Evolutionary conservation across 352 stramenopile genomes (phyloP).

Genomic region (Globisporangium lucens): DNA sequence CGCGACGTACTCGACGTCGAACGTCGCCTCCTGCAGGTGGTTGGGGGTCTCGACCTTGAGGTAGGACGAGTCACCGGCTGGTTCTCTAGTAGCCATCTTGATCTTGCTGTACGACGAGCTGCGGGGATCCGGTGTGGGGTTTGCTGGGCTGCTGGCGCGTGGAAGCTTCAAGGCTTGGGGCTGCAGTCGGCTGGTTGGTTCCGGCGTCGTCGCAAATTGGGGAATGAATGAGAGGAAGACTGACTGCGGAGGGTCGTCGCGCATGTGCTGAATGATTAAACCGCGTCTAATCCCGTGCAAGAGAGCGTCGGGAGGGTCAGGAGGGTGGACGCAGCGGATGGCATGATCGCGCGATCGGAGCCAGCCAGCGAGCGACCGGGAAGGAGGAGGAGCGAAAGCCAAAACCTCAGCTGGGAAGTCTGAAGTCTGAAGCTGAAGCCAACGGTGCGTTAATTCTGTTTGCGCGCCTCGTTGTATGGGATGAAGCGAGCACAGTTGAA

Average conservation of each 20-base stretch:
- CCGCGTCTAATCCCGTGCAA: conserved; percentile 1
- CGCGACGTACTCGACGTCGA: conserved; percentile 5
- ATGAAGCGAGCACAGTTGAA: background rate
- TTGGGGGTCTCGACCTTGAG: conserved; percentile 14
- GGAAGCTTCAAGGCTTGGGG: background rate
- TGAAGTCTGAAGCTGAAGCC: background rate
- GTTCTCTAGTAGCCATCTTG: background rate
- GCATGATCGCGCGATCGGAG: background rate
- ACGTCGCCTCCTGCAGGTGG: background rate
- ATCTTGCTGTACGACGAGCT: background rate
- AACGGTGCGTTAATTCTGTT: background rate
- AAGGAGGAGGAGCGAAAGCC: background rate
- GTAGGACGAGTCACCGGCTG: background rate
- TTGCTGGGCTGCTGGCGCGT: background rate
- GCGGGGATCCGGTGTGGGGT: background rate
- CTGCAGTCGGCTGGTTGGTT: background rate
- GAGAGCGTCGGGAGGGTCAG: background rate
- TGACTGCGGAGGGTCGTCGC: background rate
- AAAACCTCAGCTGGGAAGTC: background rate
- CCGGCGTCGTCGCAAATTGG: background rate
- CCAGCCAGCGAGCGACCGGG: background rate
- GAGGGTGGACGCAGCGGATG: background rate
- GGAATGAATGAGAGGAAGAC: background rate
- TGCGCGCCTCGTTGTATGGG: background rate
- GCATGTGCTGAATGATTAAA: background rate